Conservation (phyloP, 2,329 filamentous ascomycete genomes). For the Talaromyces pinophilus region DNA sequence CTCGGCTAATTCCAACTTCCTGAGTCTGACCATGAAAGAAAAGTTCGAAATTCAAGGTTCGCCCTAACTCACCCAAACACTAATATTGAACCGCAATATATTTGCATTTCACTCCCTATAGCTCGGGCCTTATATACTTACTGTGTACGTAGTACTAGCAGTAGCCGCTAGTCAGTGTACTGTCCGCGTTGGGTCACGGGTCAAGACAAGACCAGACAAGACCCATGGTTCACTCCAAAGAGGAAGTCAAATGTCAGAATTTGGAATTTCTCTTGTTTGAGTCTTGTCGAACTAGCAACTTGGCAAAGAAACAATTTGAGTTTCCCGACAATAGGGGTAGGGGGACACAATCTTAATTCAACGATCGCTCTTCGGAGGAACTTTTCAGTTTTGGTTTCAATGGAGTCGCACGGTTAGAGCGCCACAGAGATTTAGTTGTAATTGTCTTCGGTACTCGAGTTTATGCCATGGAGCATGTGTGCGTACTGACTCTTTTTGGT, state of each 20-base stretch:
- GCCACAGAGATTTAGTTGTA: neutral
- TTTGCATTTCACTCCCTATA: neutral
- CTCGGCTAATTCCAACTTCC: neutral
- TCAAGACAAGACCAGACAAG: neutral
- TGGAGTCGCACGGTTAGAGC: constrained; percentile 4
- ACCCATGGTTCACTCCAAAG: constrained; percentile 4
- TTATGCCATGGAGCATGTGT: neutral
- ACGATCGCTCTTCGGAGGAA: neutral
- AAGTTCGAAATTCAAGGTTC: neutral
- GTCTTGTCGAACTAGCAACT: neutral
- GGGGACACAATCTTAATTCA: constrained; percentile 4
- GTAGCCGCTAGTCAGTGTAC: neutral
- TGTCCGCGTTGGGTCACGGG: constrained; percentile 3
- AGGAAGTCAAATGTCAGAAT: neutral
- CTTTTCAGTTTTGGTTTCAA: neutral
- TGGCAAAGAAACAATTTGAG: neutral
- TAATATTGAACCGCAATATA: neutral
- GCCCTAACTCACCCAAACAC: neutral
- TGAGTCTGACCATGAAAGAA: neutral
- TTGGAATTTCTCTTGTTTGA: neutral
- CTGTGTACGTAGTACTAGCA: too few relatives aligned
- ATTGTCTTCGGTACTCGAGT: neutral
- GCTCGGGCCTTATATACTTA: neutral
- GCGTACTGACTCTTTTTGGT: neutral
- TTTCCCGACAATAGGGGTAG: constrained; percentile 9